Evolutionary conservation across 2,329 filamentous ascomycete species (phyloP).

Genomic region (Fusarium napiforme): DNA sequence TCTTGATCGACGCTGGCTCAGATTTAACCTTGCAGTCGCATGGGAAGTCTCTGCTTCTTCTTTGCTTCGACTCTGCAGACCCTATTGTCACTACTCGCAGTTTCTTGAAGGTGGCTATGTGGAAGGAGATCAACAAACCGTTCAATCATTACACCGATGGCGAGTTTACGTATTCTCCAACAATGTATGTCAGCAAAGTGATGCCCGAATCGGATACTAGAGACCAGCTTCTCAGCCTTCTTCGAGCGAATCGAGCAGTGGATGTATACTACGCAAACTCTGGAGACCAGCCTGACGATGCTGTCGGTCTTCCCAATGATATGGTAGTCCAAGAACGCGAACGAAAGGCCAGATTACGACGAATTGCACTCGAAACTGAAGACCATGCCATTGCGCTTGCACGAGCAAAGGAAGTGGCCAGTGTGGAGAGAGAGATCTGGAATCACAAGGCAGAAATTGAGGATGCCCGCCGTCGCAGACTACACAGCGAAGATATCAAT

Average conservation of each 20-base stretch:
- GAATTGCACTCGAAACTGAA: conserved; percentile 58
- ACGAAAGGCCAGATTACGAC: conserved; percentile 59
- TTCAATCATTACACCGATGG: conserved; percentile 66
- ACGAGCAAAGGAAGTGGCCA: conserved; percentile 62
- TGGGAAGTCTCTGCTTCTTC: conserved; percentile 68
- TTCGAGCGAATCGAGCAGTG: conserved; percentile 62
- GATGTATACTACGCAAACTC: conserved; percentile 66
- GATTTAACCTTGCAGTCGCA: conserved; percentile 66
- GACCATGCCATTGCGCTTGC: conserved; percentile 61
- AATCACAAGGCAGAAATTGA: conserved; percentile 62
- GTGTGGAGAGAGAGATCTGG: conserved; percentile 62
- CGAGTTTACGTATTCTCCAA: conserved; percentile 69
- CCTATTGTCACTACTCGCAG: conserved; percentile 66
- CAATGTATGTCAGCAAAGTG: conserved; percentile 68
- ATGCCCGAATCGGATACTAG: conserved; percentile 54
- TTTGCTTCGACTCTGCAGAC: conserved; percentile 68
- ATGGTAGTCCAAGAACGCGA: conserved; percentile 62
- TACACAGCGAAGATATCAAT: conserved; percentile 58
- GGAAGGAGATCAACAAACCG: conserved; percentile 71
- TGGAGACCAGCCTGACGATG: conserved; percentile 64
- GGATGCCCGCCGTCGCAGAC: conserved; percentile 59
- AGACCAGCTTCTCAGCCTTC: conserved; percentile 58
- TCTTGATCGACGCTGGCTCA: conserved; percentile 66
- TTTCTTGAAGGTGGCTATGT: conserved; percentile 71
- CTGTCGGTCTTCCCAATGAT: conserved; percentile 62